A percentile compares a stretch with the other conserved stretches of the same genome.
Conservation (phyloP, 2,329 filamentous ascomycete species). For the Diaporthe sp. region DNA sequence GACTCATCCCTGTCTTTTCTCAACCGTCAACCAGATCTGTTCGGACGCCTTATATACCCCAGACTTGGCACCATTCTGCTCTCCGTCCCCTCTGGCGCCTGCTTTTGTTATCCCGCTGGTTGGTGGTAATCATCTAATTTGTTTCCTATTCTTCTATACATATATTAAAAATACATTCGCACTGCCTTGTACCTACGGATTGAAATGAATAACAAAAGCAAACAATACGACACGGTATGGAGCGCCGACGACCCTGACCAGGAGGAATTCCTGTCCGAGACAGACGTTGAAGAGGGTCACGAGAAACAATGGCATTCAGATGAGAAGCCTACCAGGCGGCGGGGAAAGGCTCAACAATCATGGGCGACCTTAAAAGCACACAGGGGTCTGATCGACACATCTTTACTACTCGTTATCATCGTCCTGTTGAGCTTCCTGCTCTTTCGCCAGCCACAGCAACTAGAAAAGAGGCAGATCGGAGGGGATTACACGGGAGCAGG, state of each 20-base stretch:
- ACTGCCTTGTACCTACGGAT: too few species aligned
- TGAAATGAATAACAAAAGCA: constrained; percentile 20
- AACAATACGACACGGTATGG: constrained; percentile 45
- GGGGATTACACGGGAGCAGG: constrained; percentile 54
- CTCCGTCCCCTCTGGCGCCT: not conserved
- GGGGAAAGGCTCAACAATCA: constrained; percentile 39
- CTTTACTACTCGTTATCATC: constrained; percentile 50
- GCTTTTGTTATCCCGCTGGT: not conserved
- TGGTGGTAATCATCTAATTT: not conserved
- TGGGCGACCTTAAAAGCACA: constrained; percentile 43
- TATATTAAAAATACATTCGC: too few species aligned
- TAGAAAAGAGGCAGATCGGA: constrained; percentile 51
- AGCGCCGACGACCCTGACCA: constrained; percentile 48
- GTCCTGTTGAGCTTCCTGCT: constrained; percentile 45
- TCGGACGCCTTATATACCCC: constrained; percentile 22
- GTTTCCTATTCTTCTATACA: not conserved
- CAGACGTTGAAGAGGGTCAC: constrained; percentile 52
- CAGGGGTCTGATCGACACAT: constrained; percentile 51
- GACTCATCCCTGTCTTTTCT: not conserved
- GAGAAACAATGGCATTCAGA: constrained; percentile 48
- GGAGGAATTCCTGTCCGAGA: constrained; percentile 48
- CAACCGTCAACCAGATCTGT: not conserved
- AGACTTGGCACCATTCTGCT: constrained; percentile 17
- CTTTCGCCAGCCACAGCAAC: constrained; percentile 39
- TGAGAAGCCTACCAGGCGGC: constrained; percentile 35